phyloP scores from a whole-genome alignment of 345 rosid genomes.

The Gossypium sturtianum region DNA sequence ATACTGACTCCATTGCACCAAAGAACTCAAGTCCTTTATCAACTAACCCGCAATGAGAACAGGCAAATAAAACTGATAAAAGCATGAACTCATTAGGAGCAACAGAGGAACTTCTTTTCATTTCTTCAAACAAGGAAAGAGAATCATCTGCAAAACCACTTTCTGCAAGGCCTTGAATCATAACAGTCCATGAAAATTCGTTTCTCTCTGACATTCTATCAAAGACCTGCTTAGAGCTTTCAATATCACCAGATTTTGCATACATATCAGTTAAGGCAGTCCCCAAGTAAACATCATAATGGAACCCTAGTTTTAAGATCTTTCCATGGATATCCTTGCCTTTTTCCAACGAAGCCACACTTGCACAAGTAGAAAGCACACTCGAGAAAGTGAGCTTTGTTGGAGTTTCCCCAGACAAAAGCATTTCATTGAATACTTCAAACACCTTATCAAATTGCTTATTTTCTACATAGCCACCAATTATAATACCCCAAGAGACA shows the following conservation, averaged over 20 bases:
- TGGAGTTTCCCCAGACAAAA: conserved; percentile 37
- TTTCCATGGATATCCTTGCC: conserved; percentile 59
- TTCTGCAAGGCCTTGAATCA: conserved; percentile 56
- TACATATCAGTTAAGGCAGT: conserved; percentile 59
- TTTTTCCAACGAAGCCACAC: conserved; percentile 37
- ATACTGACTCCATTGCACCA: conserved; percentile 37
- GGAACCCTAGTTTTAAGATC: conserved; percentile 36
- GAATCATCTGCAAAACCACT: conserved; percentile 46
- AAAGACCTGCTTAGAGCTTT: conserved; percentile 36
- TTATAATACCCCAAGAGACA: conserved; percentile 44
- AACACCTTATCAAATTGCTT: conserved; percentile 36
- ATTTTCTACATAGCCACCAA: conserved; percentile 43
- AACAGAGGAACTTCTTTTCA: conserved; percentile 24
- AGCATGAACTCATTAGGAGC: conserved; percentile 43
- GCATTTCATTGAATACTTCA: conserved; percentile 41
- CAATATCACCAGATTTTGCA: conserved; percentile 58
- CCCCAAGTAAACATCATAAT: conserved; percentile 34
- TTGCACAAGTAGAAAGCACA: conserved; percentile 43
- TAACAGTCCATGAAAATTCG: conserved; percentile 44
- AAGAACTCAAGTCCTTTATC: conserved; percentile 43
- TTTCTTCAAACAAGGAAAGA: conserved; percentile 41
- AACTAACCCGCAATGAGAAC: conserved; percentile 48
- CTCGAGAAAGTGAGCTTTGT: conserved; percentile 43
- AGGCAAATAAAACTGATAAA: conserved; percentile 49
- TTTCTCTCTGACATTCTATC: conserved; percentile 35